Evolutionary conservation across 163 green algal genomes (phyloP), one percentile per base, ranked within the genome.

Genomic region (Chloromonas sp.): DNA sequence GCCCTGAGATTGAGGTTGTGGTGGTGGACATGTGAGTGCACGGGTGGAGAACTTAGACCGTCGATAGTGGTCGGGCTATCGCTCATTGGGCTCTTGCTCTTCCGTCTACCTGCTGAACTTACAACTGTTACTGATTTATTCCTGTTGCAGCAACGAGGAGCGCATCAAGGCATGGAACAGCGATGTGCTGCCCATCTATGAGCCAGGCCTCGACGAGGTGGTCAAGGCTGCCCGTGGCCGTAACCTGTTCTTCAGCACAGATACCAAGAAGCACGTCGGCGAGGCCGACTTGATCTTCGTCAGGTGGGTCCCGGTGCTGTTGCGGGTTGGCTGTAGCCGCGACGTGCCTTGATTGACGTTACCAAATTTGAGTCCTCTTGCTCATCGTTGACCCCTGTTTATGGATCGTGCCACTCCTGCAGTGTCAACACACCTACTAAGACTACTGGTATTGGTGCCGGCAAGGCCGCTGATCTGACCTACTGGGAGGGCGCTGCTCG

Each of bases 391-490:
- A 36, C 36, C 36, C 36, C 36, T 36, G 36, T 36, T 36, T 36
- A 36, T 36, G 36, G 36, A 36, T 36, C 36, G 36, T 36, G 36
- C 36, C 36, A 36, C 13, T 14, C 1, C 66, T 15, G 81, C 90
- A 96, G 91, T 84, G 97, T 99, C 15, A 99, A 99, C 92, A 99
- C 97, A 0, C 97, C 97, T 14, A 99, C 97, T 83, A 99, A 99
- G 93, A 99, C 95, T 0, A 93, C 91, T n/a, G 97, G 97, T 71
- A 96, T 99, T 62, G 97, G 97, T 14, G 97, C 97, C 14, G 97
- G 97, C 84, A 97, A 97, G 86, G 97, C 97, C 11, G 97, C 97
- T 61, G 97, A 99, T 87, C 92, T 99, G 74, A 99, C 96, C 36
- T 99, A 99, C 93, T 99, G 97, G 97, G 97, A 99, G 90, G 93